Percentiles rank a stretch among this genome's conserved stretches.
phyloP scores from a whole-genome alignment of 1,284 basidiomycete species.

The Vanrija humicola region DNA sequence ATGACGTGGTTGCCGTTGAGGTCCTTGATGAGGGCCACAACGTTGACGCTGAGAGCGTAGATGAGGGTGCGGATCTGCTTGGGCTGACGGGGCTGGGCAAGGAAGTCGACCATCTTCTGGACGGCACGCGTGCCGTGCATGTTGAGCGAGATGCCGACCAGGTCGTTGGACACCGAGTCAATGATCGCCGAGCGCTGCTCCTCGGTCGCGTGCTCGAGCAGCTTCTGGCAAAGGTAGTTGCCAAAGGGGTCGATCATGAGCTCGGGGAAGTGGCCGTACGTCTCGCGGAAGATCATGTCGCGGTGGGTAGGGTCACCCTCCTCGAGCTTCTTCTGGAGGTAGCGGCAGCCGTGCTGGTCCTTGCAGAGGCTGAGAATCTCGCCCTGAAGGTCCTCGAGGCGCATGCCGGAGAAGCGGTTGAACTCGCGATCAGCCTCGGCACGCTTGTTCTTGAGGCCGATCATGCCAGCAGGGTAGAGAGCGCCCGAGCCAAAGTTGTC shows the following conservation, averaged over 20 bases:
- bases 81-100: constrained; percentile 84
- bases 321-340: constrained; percentile 98
- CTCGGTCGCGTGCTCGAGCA: constrained; percentile 95
- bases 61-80: constrained; percentile 96
- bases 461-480: constrained; percentile 68
- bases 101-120: constrained; percentile 99
- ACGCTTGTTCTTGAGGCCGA: constrained; percentile 87
- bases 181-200: constrained; percentile 97
- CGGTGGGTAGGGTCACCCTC: constrained; percentile 90
- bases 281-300: constrained; percentile 99
- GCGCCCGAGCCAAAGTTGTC: constrained; percentile 67
- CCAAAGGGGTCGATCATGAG: constrained; percentile 99
- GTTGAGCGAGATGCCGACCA: constrained; percentile 97
- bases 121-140: constrained; percentile 99
- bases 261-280: constrained; percentile 95
- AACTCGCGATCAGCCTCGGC: constrained; percentile 90
- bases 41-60: constrained; percentile 90
- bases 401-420: constrained; percentile 90
- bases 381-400: constrained; percentile 90
- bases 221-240: constrained; percentile 98
- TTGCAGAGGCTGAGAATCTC: constrained; percentile 93
- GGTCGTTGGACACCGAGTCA: constrained; percentile 93
- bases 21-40: constrained; percentile 99
- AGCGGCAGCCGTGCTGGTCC: constrained; percentile 98
- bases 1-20: constrained; percentile 98